Conservation (phyloP, 805 yeast species). For the Cephaloascus fragrans region DNA sequence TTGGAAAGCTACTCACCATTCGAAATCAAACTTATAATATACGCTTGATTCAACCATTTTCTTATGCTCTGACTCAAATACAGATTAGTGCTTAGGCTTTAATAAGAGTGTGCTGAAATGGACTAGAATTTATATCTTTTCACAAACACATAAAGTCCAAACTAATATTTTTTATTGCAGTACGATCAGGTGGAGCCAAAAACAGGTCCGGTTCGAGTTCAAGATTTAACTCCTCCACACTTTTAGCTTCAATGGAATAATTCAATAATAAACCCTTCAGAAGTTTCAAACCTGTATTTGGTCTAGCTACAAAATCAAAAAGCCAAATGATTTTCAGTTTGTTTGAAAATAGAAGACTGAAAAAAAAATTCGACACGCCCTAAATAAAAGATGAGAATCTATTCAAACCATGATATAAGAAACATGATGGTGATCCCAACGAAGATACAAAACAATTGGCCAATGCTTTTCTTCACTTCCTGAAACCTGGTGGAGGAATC, state of each 20-base stretch:
- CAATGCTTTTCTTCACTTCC: conserved; percentile 27
- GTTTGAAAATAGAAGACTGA: too few species aligned
- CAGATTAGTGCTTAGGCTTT: background rate
- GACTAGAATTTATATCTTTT: too few species aligned
- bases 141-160: too few species aligned
- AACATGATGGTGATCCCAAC: conserved; percentile 55
- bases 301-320: too few species aligned
- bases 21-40: conserved; percentile 6
- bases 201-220: conserved; percentile 9
- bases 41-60: conserved; percentile 2
- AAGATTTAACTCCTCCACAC: conserved; percentile 7
- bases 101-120: background rate
- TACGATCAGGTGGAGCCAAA: background rate
- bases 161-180: too few species aligned
- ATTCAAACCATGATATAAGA: conserved; percentile 36
- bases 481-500: conserved; percentile 20
- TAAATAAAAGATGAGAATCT: too few species aligned
- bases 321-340: too few species aligned
- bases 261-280: too few species aligned
- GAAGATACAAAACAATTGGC: conserved; percentile 39
- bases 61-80: background rate
- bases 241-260: too few species aligned
- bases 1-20: conserved; percentile 5
- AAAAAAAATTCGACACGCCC: too few species aligned
- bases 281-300: too few species aligned